A percentile compares a stretch with the other conserved stretches of the same genome.
phyloP scores from a whole-genome alignment of 2,329 filamentous ascomycete genomes.

The Xylariaceae sp. region DNA sequence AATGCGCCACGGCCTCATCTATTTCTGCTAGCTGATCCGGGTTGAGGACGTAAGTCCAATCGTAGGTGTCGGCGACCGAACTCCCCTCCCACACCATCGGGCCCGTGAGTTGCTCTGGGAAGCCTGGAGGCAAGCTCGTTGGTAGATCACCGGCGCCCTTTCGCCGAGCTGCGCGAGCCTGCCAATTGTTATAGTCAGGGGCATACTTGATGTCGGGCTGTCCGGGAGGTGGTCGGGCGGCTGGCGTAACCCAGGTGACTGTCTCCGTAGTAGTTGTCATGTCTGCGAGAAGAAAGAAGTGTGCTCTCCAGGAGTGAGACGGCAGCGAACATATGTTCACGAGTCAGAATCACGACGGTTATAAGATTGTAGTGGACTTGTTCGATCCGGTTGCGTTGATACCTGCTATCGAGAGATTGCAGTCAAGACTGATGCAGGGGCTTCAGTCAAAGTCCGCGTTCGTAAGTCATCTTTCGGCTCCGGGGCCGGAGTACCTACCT shows the following conservation, averaged over 20 bases:
- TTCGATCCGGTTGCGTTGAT: too few relatives aligned
- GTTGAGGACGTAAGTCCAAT: conserved; percentile 52
- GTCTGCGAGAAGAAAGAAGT: not conserved
- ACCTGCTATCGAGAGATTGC: too few relatives aligned
- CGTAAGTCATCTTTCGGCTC: too few relatives aligned
- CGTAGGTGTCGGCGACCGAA: conserved; percentile 41
- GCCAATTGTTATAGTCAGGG: conserved; percentile 51
- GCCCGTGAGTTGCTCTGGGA: conserved; percentile 45
- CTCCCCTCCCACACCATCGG: conserved; percentile 56
- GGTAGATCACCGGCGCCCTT: conserved; percentile 38
- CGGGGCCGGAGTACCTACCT: too few relatives aligned
- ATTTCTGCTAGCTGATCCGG: conserved; percentile 48
- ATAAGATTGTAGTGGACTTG: too few relatives aligned
- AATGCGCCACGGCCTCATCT: conserved; percentile 37
- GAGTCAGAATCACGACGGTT: too few relatives aligned
- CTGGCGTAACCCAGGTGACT: conserved; percentile 21
- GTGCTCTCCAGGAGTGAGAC: too few relatives aligned
- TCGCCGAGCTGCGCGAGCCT: conserved; percentile 44
- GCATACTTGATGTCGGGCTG: conserved; percentile 55
- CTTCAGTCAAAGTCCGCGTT: too few relatives aligned
- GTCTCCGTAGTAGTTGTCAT: conserved; percentile 12
- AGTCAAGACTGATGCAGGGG: too few relatives aligned
- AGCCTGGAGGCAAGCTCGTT: conserved; percentile 44
- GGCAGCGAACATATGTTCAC: too few relatives aligned
- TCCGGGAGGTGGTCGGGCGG: conserved; percentile 31